Conservation (phyloP, 345 rosid species). For the Pistacia atlantica region DNA sequence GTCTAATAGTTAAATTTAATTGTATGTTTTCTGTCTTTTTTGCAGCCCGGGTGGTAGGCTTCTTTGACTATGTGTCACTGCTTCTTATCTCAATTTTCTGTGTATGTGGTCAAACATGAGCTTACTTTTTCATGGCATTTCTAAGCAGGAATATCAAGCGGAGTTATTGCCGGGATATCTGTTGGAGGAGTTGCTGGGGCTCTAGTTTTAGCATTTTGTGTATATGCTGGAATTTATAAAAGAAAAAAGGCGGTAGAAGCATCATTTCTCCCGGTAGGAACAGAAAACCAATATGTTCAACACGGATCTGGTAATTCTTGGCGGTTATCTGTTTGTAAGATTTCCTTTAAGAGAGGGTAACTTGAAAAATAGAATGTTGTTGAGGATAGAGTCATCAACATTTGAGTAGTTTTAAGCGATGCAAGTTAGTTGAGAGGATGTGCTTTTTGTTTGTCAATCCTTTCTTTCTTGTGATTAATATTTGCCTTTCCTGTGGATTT, state of each 20-base stretch:
- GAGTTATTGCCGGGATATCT: conserved; percentile 41
- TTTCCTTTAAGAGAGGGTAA: background rate
- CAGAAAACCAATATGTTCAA: conserved; percentile 23
- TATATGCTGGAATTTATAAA: conserved; percentile 27
- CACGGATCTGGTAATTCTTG: conserved; percentile 23
- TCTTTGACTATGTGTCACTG: conserved; percentile 8
- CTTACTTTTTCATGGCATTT: conserved; percentile 22
- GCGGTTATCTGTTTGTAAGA: background rate
- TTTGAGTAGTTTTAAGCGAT: background rate
- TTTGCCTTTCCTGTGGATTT: background rate
- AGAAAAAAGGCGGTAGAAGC: conserved; percentile 28
- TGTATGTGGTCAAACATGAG: background rate
- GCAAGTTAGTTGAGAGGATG: background rate
- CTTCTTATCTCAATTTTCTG: conserved; percentile 9
- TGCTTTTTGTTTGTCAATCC: background rate
- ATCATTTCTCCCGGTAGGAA: conserved; percentile 24
- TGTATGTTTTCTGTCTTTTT: conserved; percentile 18
- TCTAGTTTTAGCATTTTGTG: conserved; percentile 19
- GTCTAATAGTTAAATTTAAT: conserved; percentile 19
- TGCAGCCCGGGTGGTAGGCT: conserved; percentile 49
- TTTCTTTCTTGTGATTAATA: background rate
- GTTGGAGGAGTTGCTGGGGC: conserved; percentile 35
- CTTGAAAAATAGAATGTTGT: background rate
- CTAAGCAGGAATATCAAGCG: conserved; percentile 39
- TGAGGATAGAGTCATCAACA: background rate